phyloP scores from a whole-genome alignment of 805 yeast species.

The Spencermartinsiella europaea region DNA sequence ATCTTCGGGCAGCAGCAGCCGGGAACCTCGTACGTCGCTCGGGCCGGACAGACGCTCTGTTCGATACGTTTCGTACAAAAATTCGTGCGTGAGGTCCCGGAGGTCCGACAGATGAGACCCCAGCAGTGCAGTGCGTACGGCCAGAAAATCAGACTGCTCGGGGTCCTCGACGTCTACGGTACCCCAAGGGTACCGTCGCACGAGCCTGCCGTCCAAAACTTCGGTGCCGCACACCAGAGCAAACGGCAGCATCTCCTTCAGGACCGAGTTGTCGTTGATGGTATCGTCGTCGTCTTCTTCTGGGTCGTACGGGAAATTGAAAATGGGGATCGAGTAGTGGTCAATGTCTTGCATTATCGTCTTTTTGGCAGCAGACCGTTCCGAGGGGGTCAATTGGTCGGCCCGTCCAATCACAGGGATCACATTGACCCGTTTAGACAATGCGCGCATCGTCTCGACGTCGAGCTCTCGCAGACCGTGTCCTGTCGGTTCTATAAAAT shows the following conservation, averaged over 20 bases:
- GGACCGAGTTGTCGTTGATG: conserved; percentile 29
- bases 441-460: conserved; percentile 60
- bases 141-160: conserved; percentile 28
- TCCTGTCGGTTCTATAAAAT: conserved; percentile 63
- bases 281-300: conserved; percentile 44
- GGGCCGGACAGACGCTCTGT: conserved; percentile 53
- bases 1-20: conserved; percentile 30
- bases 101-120: conserved; percentile 76
- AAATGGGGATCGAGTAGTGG: conserved; percentile 55
- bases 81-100: conserved; percentile 73
- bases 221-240: conserved; percentile 53
- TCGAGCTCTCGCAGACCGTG: conserved; percentile 63
- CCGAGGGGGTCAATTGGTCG: conserved; percentile 68
- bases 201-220: conserved; percentile 36
- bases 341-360: conserved; percentile 53
- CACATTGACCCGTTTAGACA: conserved; percentile 71
- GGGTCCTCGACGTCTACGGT: conserved; percentile 38
- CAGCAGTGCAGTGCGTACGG: conserved; percentile 59
- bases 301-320: conserved; percentile 66
- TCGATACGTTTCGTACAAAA: conserved; percentile 72
- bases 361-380: conserved; percentile 49
- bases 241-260: conserved; percentile 52
- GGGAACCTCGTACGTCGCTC: conserved; percentile 25
- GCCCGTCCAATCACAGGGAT: conserved; percentile 80
- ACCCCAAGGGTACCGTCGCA: conserved; percentile 61